A percentile compares a stretch with the other conserved stretches of the same genome.
phyloP scores from a whole-genome alignment of 2,329 filamentous ascomycete genomes.

The Coniella lustricola region DNA sequence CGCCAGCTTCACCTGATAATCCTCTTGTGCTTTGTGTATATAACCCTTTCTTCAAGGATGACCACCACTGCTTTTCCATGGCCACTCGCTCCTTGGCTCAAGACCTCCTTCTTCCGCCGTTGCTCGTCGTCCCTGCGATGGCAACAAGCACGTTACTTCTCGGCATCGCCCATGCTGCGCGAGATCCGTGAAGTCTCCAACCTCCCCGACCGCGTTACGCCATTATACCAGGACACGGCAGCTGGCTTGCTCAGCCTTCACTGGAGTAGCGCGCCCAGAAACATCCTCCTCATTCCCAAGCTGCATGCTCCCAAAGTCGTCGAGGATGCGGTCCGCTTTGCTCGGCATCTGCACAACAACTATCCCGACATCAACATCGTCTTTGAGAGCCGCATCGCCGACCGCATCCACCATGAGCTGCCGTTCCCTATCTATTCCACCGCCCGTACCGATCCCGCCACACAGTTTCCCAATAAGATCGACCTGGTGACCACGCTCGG shows the following conservation, averaged over 20 bases:
- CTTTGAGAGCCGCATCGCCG: conserved; percentile 70
- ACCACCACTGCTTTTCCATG: conserved; percentile 2
- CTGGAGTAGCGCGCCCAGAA: conserved; percentile 47
- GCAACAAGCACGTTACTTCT: conserved; percentile 35
- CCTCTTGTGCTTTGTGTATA: not conserved
- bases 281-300: conserved; percentile 53
- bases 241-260: conserved; percentile 46
- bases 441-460: conserved; percentile 33
- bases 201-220: conserved; percentile 51
- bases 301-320: conserved; percentile 48
- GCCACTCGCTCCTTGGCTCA: conserved; percentile 5
- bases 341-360: conserved; percentile 67
- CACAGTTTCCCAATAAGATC: conserved; percentile 66
- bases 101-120: not conserved
- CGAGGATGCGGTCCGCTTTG: conserved; percentile 46
- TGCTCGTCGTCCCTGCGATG: not conserved
- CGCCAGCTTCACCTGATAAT: not conserved
- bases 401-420: conserved; percentile 62
- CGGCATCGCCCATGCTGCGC: conserved; percentile 35
- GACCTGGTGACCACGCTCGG: conserved; percentile 87
- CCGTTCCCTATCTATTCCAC: conserved; percentile 67
- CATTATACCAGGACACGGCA: conserved; percentile 55
- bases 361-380: conserved; percentile 79
- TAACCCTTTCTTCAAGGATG: conserved; percentile 2
- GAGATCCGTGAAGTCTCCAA: conserved; percentile 43